Evolutionary conservation across 768 basidiomycete species (phyloP), one percentile per base, ranked within the genome.

Genomic region (Panaeolus papilionaceus): DNA sequence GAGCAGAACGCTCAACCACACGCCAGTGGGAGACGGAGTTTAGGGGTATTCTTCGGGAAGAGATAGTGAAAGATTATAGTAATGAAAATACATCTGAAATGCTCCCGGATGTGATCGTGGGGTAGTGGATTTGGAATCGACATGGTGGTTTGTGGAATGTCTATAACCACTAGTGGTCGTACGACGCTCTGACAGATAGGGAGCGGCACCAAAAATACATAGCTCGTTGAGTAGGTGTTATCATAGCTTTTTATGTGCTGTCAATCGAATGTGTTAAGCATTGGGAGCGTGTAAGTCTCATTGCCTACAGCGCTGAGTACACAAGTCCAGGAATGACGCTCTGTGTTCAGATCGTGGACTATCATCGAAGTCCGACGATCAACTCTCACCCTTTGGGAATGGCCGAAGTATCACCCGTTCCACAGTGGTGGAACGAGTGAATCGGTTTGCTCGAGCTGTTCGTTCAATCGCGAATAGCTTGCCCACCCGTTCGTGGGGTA

Each of bases 81-180:
- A 58, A 58, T 58, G 54, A 58, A 58, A 58, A 58, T 58, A 33
- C 54, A 58, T 58, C 54, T 58, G 54, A 58, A 58, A 33, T 58
- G 14, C 28, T 58, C 14, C 54, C 54, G 54, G 28, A 58, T 28
- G 26, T 1, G 54, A 58, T 37, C 28, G 54, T 58, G 54, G 33
- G 54, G 26, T 49, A 23, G 23, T 58, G 54, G 14, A 37, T 58
- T 37, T 58, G 26, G 20, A 51, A 51, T 28, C 5, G 49, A 23
- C 26, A 51, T 51, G 33, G 54, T 16, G 28, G 33, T 11, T 58
- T 58, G 54, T 58, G 33, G 28, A 58, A 58, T 58, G 12, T 16
- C 9, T 8, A 51, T 26, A 40, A 40, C 26, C 33, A 33, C 33
- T 16, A 23, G 14, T 58, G 33, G 23, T 8, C 11, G n/a, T 9